These are phyloP conservation scores for Cutaneotrichosporon sp. DNA, from an alignment of 1,284 basidiomycete species.

Conservation along the genomic window DNA sequence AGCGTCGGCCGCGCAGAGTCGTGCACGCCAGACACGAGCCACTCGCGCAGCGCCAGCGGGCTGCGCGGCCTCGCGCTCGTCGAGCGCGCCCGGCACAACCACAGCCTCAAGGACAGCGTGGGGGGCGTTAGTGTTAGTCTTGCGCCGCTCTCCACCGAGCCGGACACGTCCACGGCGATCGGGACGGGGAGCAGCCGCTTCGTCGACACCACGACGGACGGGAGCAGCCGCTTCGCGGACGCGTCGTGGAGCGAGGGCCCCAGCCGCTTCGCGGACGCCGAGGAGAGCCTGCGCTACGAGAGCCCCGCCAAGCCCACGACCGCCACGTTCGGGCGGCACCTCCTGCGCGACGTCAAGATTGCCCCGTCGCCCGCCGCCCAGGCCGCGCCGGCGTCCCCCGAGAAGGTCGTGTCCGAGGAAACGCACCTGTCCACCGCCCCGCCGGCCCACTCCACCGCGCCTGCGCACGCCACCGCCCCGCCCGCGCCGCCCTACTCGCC, in stretches of 20 bases:
- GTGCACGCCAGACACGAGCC: background rate
- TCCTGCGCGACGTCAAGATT: background rate
- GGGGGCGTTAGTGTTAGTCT: background rate
- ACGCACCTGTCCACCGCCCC: background rate
- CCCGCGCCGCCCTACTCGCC: too few species aligned
- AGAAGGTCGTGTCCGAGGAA: background rate
- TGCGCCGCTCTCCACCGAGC: background rate
- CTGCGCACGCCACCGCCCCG: too few species aligned
- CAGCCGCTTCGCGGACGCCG: too few species aligned
- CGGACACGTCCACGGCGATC: too few species aligned
- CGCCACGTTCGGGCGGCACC: background rate
- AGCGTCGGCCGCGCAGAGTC: background rate
- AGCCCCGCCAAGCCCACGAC: background rate
- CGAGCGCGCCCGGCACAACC: background rate
- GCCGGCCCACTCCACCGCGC: too few species aligned
- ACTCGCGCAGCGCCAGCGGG: background rate
- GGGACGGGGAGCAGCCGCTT: background rate
- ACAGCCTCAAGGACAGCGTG: conserved; percentile 4
- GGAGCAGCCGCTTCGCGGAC: background rate
- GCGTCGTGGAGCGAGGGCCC: too few species aligned
- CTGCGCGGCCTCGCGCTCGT: background rate
- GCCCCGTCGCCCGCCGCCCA: too few species aligned
- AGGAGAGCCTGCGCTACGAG: background rate
- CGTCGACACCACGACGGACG: background rate
- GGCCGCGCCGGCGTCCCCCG: too few species aligned